Evolutionary conservation across 225 moss, liverwort and hornwort species (phyloP), one percentile per base, ranked within the genome.

Genomic region (Neckera pumila): DNA sequence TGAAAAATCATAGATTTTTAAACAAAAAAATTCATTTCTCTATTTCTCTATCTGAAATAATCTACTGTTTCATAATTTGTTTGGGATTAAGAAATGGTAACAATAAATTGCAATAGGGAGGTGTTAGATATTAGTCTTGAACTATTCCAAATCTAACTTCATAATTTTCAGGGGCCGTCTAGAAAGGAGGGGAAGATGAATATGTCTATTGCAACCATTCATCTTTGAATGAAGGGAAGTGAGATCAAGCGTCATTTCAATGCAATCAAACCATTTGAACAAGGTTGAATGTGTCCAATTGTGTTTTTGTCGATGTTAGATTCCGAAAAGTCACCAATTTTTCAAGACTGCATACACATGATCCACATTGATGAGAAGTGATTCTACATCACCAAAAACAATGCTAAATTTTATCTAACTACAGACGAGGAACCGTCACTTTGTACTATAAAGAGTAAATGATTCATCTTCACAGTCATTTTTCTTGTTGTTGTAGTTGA

Each of bases 381-480:
- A 20, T 66, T 66, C n/a, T 20, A 66, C 6, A n/a, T 66, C 20
- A 66, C 5, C 2, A 2, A 33, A 28, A 33, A 3, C 18, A 65
- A 65, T 17, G 5, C 5, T 18, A 63, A 63, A 5, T 62, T 64
- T 33, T 34, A 64, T 2, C 5, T 33, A 9, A 64, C 5, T 33
- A 15, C 1, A 64, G 9, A 33, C 2, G 0, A 64, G 9, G 17
- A 64, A 17, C 1, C 2, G 0, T 1, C 2, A 1, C 64, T 64
- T 2, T 5, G 0, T 5, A 64, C 3, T 9, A 3, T 5, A 7
- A 64, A 62, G 7, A 8, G 8, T 7, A 63, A 63, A 63, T 8
- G 1, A 31, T 63, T 31, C 31, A 64, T 33, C 33, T 33, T 16
- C 5, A 33, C 17, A 64, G 17, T 64, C 9, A 64, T 64, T 5